Percentiles rank a stretch among this genome's conserved stretches.
These are phyloP conservation scores for Fusarium nematophilum DNA, from an alignment of 2,329 filamentous ascomycete species.

Conservation along the genomic window DNA sequence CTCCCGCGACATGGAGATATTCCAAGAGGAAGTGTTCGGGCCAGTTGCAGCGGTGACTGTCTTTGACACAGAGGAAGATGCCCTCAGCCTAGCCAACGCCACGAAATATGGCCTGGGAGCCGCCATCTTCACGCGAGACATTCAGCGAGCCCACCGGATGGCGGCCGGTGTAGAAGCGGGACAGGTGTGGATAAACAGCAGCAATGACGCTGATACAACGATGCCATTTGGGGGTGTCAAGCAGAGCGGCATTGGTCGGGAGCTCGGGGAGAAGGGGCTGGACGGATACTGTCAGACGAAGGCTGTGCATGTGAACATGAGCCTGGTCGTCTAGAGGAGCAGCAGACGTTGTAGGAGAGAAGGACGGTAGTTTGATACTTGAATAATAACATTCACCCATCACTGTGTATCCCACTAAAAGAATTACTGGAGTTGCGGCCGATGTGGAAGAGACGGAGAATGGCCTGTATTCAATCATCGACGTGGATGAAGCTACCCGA, in stretches of 20 bases:
- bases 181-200: conserved; percentile 65
- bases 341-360: no score
- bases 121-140: conserved; percentile 70
- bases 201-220: conserved; percentile 56
- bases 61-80: conserved; percentile 57
- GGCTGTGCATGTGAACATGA: conserved; percentile 59
- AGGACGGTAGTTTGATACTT: no score
- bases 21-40: conserved; percentile 60
- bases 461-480: no score
- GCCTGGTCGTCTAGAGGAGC: no score
- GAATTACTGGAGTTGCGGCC: no score
- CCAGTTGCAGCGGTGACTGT: conserved; percentile 56
- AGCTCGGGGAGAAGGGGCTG: conserved; percentile 58
- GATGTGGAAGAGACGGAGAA: no score
- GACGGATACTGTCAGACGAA: conserved; percentile 58
- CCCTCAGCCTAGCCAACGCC: conserved; percentile 58
- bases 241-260: conserved; percentile 60
- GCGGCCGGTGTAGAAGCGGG: conserved; percentile 70
- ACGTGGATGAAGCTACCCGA: no score
- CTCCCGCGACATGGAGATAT: conserved; percentile 55
- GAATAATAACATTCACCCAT: no score
- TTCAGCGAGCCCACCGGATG: conserved; percentile 60
- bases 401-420: no score
- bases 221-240: conserved; percentile 61
- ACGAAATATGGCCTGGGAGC: conserved; percentile 71